phyloP scores from a whole-genome alignment of 78 protist genomes.

The Planoprotostelium fungivorum region DNA sequence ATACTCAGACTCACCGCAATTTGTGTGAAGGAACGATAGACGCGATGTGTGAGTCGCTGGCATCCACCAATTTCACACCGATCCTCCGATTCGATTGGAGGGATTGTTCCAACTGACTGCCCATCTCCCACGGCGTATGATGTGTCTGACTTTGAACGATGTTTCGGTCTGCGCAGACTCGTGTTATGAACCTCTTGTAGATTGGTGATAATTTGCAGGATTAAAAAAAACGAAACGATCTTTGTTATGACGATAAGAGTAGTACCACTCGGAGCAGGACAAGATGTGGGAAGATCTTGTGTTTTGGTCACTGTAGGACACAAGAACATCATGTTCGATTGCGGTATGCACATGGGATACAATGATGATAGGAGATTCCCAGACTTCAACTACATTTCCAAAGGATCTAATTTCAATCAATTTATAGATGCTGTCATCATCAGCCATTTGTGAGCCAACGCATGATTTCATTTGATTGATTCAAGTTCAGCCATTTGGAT shows the following conservation, averaged over 20 bases:
- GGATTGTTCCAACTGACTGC: too few species aligned
- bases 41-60: too few species aligned
- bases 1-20: too few species aligned
- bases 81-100: too few species aligned
- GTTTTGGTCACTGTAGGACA: slow-evolving; percentile 86
- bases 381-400: slow-evolving; percentile 76
- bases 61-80: too few species aligned
- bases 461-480: not conserved
- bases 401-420: slow-evolving; percentile 45
- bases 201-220: not conserved
- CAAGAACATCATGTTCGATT: slow-evolving; percentile 86
- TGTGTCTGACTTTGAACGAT: too few species aligned
- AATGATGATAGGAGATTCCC: slow-evolving; percentile 93
- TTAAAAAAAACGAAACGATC: too few species aligned
- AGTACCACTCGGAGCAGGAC: slow-evolving; percentile 80
- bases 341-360: slow-evolving; percentile 98
- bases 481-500: slow-evolving; percentile 87
- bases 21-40: too few species aligned
- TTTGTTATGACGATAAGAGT: slow-evolving; percentile 41
- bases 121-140: too few species aligned
- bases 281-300: slow-evolving; percentile 94
- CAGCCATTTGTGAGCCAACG: slow-evolving; percentile 67
- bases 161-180: too few species aligned
- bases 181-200: too few species aligned
- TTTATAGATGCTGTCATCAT: slow-evolving; percentile 69